These are phyloP conservation scores for Oidium heveae DNA, from an alignment of 2,329 filamentous ascomycete species.

Conservation along the genomic window DNA sequence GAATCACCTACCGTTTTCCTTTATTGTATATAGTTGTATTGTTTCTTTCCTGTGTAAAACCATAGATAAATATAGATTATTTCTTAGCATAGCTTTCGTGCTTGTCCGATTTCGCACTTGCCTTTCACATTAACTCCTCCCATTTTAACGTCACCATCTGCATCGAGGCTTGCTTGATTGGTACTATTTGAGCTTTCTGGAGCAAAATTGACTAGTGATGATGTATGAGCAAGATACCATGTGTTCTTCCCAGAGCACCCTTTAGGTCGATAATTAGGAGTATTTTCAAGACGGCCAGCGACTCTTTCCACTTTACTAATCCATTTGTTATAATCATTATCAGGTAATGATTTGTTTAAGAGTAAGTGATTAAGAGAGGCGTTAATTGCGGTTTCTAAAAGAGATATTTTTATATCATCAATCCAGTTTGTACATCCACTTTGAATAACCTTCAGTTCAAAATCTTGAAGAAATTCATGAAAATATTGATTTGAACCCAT, in stretches of 20 bases:
- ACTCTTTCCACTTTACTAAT: background rate
- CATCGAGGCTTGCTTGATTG: background rate
- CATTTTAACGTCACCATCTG: background rate
- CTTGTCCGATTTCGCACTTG: too few species aligned
- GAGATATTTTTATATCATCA: background rate
- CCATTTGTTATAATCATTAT: background rate
- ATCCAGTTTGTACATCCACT: background rate
- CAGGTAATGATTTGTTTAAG: background rate
- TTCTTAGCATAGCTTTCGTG: too few species aligned
- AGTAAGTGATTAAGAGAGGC: background rate
- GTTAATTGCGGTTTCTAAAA: background rate
- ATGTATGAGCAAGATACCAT: background rate
- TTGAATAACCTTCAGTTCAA: background rate
- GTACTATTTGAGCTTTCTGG: too few species aligned
- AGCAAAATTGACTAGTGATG: too few species aligned
- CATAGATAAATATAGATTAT: too few species aligned
- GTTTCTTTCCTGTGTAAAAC: too few species aligned
- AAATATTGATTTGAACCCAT: background rate
- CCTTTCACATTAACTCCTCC: too few species aligned
- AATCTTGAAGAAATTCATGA: background rate
- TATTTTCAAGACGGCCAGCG: background rate
- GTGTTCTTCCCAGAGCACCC: background rate
- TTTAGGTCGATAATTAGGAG: background rate
- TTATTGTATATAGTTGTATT: too few species aligned
- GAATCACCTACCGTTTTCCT: too few species aligned